Base-by-base conservation (phyloP, 768 basidiomycete species). In the Mycena pura region DNA sequence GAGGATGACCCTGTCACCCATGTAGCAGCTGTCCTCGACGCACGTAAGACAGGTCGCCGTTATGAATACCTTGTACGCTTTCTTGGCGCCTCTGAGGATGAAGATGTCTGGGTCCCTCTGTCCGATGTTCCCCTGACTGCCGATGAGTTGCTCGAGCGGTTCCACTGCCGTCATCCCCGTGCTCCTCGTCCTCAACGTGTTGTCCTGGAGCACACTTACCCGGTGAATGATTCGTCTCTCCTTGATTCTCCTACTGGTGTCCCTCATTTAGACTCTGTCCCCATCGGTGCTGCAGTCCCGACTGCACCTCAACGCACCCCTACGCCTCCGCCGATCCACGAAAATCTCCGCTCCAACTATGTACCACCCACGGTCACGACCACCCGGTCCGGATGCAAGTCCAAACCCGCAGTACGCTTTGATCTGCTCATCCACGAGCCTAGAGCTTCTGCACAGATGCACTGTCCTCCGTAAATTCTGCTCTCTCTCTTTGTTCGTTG, bases 41-140 rank as follows among this genome's bases (percentile, higher is more conserved):
- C 57, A 15, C 72, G 74, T 28, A 74, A 75, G 50, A 68, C 72
- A 50, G 76, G 77, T 8, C 69, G 65, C 22, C 68, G 74, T 25
- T 78, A 70, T 63, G 73, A 79, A n/a, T 77, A 80, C 56, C 67
- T 78, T 28, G 70, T 77, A 2, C 57, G 49, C 6, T 78, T 70
- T 72, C 60, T 62, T 36, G 59, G 60, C 38, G 60, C 60, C 36
- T 63, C 68, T 8, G 66, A 69, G 9, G 68, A 72, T 41, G 72
- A 79, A 52, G 67, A 72, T 52, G 73, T 74, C 11, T 77, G 78
- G 78, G 64, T 77, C 51, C 68, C 75, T 3, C 67, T 77, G 10
- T 70, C 71, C 19, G 76, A 79, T 22, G 65, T 79, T 40, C 76
- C 76, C 6, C 66, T 60, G 4, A 41, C 72, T 10, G 38, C 53